Percentiles rank a stretch among this genome's conserved stretches.
Conservation (phyloP, 2,329 filamentous ascomycete genomes). For the Neonectria faginata region DNA sequence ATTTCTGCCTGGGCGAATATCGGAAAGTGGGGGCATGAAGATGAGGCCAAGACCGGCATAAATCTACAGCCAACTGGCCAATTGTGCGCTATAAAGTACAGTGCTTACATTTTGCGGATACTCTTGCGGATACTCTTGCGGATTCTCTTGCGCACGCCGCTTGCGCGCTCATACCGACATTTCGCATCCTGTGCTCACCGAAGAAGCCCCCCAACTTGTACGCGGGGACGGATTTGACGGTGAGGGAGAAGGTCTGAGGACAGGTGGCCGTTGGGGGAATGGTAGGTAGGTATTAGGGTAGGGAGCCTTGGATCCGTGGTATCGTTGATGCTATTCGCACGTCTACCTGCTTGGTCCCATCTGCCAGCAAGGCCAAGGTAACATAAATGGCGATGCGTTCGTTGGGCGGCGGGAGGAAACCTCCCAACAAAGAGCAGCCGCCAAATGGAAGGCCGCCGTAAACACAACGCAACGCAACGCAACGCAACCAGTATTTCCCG, state of each 20-base stretch:
- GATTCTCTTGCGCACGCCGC: neutral
- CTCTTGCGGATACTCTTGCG: neutral
- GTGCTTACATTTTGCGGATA: slow-evolving; percentile 15
- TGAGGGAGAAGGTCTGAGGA: neutral
- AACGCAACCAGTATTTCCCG: neutral
- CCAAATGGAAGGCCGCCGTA: too few relatives aligned
- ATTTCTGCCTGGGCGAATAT: neutral
- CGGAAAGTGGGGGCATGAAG: slow-evolving; percentile 18
- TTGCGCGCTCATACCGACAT: slow-evolving; percentile 17
- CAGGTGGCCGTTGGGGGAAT: neutral
- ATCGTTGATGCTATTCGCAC: neutral
- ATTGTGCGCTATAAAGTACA: slow-evolving; percentile 7
- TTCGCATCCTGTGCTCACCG: neutral
- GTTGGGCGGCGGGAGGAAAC: neutral
- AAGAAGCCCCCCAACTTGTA: neutral
- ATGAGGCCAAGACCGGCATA: slow-evolving; percentile 4
- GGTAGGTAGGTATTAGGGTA: too few relatives aligned
- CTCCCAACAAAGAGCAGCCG: neutral
- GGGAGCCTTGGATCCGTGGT: neutral
- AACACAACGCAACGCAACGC: neutral
- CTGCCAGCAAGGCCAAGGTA: neutral
- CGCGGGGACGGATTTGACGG: neutral
- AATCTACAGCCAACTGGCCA: neutral
- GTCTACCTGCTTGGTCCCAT: too few relatives aligned
- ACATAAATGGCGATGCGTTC: neutral